Conservation (phyloP, 2,329 filamentous ascomycete genomes). For the Cladophialophora psammophila region DNA sequence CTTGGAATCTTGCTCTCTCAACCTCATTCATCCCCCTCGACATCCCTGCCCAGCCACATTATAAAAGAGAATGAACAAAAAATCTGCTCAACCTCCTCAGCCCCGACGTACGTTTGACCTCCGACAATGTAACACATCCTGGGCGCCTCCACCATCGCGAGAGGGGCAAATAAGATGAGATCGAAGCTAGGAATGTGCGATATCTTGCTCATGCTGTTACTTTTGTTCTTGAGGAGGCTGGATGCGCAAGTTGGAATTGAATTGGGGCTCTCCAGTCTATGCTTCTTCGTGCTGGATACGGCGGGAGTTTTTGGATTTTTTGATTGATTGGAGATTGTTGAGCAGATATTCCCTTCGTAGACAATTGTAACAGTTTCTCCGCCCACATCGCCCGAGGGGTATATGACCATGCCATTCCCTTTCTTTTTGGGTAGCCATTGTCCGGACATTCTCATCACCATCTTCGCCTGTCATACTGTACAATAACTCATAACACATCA, state of each 20-base stretch:
- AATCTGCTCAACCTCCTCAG: not conserved
- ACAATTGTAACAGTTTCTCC: not conserved
- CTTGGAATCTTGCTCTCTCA: not conserved
- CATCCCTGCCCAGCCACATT: not conserved
- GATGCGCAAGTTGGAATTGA: not conserved
- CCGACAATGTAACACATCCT: not conserved
- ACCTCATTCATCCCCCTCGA: not conserved
- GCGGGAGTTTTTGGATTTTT: not conserved
- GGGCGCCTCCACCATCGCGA: not conserved
- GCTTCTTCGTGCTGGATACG: not conserved
- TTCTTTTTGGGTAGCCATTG: no score
- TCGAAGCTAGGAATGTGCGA: not conserved
- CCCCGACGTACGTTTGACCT: not conserved
- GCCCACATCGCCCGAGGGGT: not conserved
- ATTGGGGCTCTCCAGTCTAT: not conserved
- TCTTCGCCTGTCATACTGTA: not conserved
- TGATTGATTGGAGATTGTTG: conserved; percentile 7
- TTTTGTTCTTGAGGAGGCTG: not conserved
- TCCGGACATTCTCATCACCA: not conserved
- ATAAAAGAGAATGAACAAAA: no score
- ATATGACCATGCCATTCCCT: not conserved
- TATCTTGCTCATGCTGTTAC: not conserved
- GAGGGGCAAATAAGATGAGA: not conserved
- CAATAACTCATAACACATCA: not conserved
- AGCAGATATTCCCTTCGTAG: conserved; percentile 3